These are phyloP conservation scores for Tricholoma saponaceum DNA, from an alignment of 768 basidiomycete genomes.

Conservation along the genomic window DNA sequence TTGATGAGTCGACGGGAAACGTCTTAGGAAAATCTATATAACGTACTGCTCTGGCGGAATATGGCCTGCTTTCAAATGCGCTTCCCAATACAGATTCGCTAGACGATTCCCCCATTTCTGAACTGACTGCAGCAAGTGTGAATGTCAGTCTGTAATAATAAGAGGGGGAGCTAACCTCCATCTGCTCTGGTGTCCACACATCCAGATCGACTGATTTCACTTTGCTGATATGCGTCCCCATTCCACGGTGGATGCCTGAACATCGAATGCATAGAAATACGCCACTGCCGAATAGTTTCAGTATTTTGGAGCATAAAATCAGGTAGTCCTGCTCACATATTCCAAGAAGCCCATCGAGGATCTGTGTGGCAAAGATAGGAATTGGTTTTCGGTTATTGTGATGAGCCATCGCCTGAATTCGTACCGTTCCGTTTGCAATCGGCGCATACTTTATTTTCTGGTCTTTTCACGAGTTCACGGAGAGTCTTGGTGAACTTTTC, in stretches of 20 bases:
- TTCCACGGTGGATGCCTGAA: constrained; percentile 94
- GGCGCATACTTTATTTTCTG: constrained; percentile 92
- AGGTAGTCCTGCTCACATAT: constrained; percentile 53
- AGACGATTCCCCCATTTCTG: constrained; percentile 93
- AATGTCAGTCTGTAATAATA: not conserved
- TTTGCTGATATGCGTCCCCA: constrained; percentile 98
- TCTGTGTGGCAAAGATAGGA: constrained; percentile 42
- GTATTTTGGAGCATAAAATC: not conserved
- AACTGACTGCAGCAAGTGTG: constrained; percentile 48
- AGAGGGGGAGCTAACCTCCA: constrained; percentile 58
- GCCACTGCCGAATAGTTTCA: constrained; percentile 47
- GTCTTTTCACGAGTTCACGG: constrained; percentile 80
- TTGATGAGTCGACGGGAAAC: not conserved
- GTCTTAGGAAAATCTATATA: not conserved
- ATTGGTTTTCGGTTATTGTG: not conserved
- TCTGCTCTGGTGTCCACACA: constrained; percentile 96
- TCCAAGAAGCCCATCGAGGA: constrained; percentile 98
- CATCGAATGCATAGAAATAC: constrained; percentile 96
- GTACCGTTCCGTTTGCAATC: constrained; percentile 96
- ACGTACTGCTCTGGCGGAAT: constrained; percentile 92
- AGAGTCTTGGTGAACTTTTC: constrained; percentile 76
- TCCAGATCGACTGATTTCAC: constrained; percentile 98
- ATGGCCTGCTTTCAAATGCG: constrained; percentile 89
- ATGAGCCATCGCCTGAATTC: constrained; percentile 20
- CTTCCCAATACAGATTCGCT: constrained; percentile 97